Conservation (phyloP, 495 filamentous ascomycete genomes). For the Penicillium egyptiacum region DNA sequence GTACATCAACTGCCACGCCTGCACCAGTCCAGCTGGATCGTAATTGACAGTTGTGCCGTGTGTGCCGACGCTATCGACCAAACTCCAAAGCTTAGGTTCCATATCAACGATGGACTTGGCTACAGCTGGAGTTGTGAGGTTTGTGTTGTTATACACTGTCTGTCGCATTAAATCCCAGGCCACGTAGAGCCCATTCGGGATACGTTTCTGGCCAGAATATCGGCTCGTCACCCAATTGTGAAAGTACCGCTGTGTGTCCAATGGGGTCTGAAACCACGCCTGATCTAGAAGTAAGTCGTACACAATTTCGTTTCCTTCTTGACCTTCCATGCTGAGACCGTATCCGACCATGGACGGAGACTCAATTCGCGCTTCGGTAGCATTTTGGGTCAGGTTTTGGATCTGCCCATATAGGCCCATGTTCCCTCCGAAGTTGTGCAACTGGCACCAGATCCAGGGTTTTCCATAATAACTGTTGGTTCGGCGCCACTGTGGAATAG, state of each 20-base stretch:
- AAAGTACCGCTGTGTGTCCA: conserved; percentile 49
- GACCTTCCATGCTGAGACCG: conserved; percentile 50
- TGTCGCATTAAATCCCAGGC: conserved; percentile 51
- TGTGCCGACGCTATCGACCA: conserved; percentile 40
- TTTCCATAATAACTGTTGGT: conserved; percentile 54
- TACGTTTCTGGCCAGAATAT: conserved; percentile 36
- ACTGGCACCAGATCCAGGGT: conserved; percentile 54
- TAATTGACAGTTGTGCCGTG: conserved; percentile 49
- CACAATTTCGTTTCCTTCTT: conserved; percentile 57
- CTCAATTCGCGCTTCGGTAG: conserved; percentile 43
- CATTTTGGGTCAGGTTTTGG: conserved; percentile 47
- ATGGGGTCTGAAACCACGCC: conserved; percentile 45
- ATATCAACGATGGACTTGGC: conserved; percentile 51
- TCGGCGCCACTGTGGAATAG: conserved; percentile 51
- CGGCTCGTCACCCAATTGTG: conserved; percentile 46
- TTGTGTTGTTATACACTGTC: conserved; percentile 54
- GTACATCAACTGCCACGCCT: conserved; percentile 44
- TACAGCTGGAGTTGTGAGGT: conserved; percentile 43
- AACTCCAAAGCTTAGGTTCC: conserved; percentile 38
- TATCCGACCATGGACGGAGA: conserved; percentile 46
- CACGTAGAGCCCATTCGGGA: conserved; percentile 40
- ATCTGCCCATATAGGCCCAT: conserved; percentile 55
- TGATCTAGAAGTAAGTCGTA: conserved; percentile 53
- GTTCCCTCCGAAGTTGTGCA: conserved; percentile 53
- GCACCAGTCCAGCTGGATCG: conserved; percentile 37